phyloP scores from a whole-genome alignment of 1,284 basidiomycete species.

The Gymnopus androsaceus region DNA sequence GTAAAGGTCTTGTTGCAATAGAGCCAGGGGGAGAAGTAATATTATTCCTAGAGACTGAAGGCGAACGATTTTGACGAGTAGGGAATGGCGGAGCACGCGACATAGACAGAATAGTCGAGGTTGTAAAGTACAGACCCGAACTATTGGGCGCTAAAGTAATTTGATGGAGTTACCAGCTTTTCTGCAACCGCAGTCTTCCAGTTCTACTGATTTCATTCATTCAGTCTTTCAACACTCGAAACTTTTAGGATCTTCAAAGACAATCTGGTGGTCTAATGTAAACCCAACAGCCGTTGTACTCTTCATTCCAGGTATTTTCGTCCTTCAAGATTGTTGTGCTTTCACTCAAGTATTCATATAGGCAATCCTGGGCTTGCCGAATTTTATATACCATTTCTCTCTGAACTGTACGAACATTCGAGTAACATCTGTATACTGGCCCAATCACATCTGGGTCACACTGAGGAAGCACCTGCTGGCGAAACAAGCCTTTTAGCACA shows the following conservation, averaged over 20 bases:
- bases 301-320: slow-evolving; percentile 55
- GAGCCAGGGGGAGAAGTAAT: slow-evolving; percentile 37
- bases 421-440: slow-evolving; percentile 49
- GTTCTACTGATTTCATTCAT: slow-evolving; percentile 25
- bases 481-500: slow-evolving; percentile 41
- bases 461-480: slow-evolving; percentile 30
- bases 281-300: slow-evolving; percentile 42
- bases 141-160: no score
- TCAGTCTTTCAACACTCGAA: slow-evolving; percentile 40
- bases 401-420: slow-evolving; percentile 40
- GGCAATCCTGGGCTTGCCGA: slow-evolving; percentile 64
- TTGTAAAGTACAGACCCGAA: not conserved
- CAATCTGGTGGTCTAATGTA: slow-evolving; percentile 54
- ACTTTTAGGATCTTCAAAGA: slow-evolving; percentile 44
- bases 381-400: slow-evolving; percentile 61
- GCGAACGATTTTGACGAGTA: slow-evolving; percentile 42
- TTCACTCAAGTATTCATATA: slow-evolving; percentile 24
- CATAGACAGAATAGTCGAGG: slow-evolving; percentile 36
- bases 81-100: slow-evolving; percentile 58
- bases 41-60: slow-evolving; percentile 28
- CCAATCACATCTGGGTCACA: slow-evolving; percentile 56
- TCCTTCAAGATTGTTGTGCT: no score
- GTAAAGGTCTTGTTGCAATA: slow-evolving; percentile 49
- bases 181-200: slow-evolving; percentile 26
- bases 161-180: slow-evolving; percentile 37